Conservation (phyloP, 2,329 filamentous ascomycete species). For the Xylariomycetidae sp. region DNA sequence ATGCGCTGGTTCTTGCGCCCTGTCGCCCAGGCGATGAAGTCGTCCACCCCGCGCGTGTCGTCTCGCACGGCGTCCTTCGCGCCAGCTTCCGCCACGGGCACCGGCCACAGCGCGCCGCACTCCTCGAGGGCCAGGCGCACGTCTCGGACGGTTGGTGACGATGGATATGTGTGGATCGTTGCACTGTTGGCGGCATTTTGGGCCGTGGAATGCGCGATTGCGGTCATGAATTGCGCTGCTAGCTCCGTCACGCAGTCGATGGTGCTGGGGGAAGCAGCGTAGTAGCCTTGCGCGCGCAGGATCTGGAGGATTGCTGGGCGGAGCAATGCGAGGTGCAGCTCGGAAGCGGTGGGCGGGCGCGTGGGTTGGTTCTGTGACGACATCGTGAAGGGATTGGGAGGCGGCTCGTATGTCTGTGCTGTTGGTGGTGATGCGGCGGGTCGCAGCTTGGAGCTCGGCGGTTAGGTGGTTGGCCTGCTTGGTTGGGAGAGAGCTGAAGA, state of each 20-base stretch:
- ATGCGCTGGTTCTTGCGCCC: constrained; percentile 75
- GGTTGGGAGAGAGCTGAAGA: too few species aligned
- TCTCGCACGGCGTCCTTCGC: constrained; percentile 52
- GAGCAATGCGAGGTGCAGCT: constrained; percentile 61
- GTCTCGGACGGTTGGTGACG: constrained; percentile 63
- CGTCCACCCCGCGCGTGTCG: constrained; percentile 70
- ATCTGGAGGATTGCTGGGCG: constrained; percentile 86
- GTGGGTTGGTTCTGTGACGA: constrained; percentile 20
- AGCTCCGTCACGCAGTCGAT: constrained; percentile 86
- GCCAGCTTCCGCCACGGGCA: constrained; percentile 62
- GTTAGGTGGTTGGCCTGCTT: too few species aligned
- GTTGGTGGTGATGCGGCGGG: too few species aligned
- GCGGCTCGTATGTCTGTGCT: too few species aligned
- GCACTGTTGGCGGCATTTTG: constrained; percentile 67
- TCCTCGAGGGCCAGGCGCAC: constrained; percentile 82
- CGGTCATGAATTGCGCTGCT: constrained; percentile 70
- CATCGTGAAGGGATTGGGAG: too few species aligned
- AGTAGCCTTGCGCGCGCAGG: constrained; percentile 85
- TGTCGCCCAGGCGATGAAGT: constrained; percentile 73
- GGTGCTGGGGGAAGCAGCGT: constrained; percentile 72
- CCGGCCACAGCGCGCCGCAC: constrained; percentile 65
- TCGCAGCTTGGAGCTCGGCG: too few species aligned
- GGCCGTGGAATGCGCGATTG: constrained; percentile 68
- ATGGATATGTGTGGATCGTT: constrained; percentile 11
- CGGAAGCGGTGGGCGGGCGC: constrained; percentile 13